A percentile compares a stretch with the other conserved stretches of the same genome.
Conservation (phyloP, 305 asterid genomes). For the Plantago coronopus region DNA sequence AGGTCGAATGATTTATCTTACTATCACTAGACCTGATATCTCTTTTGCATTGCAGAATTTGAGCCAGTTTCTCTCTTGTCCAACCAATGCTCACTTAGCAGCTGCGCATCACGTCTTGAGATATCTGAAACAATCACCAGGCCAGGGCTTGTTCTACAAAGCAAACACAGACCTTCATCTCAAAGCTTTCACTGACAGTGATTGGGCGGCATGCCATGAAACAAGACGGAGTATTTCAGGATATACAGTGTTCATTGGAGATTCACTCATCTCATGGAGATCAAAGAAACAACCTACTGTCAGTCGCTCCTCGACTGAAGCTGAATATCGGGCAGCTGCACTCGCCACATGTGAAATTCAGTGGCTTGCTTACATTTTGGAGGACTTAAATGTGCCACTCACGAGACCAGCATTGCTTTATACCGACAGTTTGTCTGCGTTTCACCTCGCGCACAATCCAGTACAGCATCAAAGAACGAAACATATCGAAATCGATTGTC, state of each 20-base stretch:
- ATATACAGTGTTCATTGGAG: background rate
- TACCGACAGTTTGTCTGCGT: background rate
- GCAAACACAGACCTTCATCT: background rate
- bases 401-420: background rate
- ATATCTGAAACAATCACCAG: no score
- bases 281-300: conserved; percentile 14
- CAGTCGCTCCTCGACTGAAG: background rate
- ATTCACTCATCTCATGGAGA: conserved; percentile 12
- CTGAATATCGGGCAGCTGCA: background rate
- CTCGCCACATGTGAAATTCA: background rate
- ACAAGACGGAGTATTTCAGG: background rate
- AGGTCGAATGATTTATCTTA: no score
- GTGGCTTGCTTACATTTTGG: background rate
- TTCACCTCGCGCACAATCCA: background rate
- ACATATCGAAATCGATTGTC: conserved; percentile 33
- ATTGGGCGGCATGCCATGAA: background rate
- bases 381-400: background rate
- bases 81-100: no score
- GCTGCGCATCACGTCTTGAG: no score
- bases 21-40: no score
- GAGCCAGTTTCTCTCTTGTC: no score
- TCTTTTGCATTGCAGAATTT: no score
- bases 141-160: background rate
- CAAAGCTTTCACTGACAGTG: background rate
- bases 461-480: conserved; percentile 18